These are phyloP conservation scores for Trametes cingulata DNA, from an alignment of 768 basidiomycete genomes.

Conservation along the genomic window DNA sequence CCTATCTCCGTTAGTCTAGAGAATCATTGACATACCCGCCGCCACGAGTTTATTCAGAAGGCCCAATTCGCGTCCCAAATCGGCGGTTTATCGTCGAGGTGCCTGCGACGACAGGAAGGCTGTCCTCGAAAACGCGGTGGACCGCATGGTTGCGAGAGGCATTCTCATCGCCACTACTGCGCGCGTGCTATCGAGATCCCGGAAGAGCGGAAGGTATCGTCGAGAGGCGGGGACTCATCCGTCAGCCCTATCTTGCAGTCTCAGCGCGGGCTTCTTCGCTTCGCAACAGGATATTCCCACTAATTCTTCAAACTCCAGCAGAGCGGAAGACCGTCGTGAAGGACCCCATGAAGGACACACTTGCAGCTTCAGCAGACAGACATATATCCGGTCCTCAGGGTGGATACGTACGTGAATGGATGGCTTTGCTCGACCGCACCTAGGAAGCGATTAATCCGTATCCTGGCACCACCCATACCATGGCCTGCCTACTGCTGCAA, in stretches of 20 bases:
- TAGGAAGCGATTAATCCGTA: too few relatives aligned
- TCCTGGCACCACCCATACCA: too few relatives aligned
- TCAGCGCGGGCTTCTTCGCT: not conserved
- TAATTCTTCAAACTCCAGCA: not conserved
- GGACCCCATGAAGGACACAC: too few relatives aligned
- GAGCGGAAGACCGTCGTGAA: too few relatives aligned
- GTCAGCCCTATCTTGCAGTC: not conserved
- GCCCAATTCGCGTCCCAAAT: not conserved
- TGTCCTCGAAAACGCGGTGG: not conserved
- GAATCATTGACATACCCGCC: not conserved
- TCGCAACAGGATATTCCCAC: not conserved
- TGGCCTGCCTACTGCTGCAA: too few relatives aligned
- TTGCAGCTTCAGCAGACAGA: too few relatives aligned
- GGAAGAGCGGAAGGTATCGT: not conserved
- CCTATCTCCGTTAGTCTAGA: not conserved
- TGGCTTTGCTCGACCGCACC: too few relatives aligned
- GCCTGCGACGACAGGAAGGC: not conserved
- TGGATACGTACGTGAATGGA: too few relatives aligned
- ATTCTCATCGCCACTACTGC: not conserved
- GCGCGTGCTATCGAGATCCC: not conserved
- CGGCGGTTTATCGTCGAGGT: not conserved
- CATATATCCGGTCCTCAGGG: too few relatives aligned
- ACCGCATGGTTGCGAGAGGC: slow-evolving; percentile 10
- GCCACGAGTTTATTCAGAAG: not conserved
- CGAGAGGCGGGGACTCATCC: not conserved